These are phyloP conservation scores for Epichloe elymi DNA, from an alignment of 2,329 filamentous ascomycete genomes.

Conservation along the genomic window DNA sequence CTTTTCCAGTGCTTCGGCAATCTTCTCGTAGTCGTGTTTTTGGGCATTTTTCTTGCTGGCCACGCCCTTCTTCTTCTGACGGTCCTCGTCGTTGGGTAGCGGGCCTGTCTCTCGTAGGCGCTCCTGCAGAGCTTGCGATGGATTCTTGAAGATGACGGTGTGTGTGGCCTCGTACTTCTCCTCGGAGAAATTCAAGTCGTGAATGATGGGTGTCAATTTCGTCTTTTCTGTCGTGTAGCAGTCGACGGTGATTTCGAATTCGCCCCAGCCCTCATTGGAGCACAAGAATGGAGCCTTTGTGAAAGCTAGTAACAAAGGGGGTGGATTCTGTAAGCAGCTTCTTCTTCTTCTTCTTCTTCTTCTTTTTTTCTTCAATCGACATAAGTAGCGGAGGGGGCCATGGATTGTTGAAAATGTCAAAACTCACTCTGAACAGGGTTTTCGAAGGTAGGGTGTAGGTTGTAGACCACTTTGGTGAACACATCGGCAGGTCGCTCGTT, in stretches of 20 bases:
- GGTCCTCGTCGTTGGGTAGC: slow-evolving; percentile 61
- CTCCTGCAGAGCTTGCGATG: slow-evolving; percentile 71
- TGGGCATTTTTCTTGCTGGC: slow-evolving; percentile 67
- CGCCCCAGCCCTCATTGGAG: slow-evolving; percentile 92
- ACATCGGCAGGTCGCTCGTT: slow-evolving; percentile 70
- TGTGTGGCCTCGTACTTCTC: slow-evolving; percentile 75
- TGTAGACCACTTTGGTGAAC: slow-evolving; percentile 88
- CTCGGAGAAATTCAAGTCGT: slow-evolving; percentile 85
- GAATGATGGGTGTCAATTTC: slow-evolving; percentile 58
- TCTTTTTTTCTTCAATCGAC: background rate
- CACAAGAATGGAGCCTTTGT: slow-evolving; percentile 79
- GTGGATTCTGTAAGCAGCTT: background rate
- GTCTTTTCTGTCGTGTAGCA: slow-evolving; percentile 77
- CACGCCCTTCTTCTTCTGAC: slow-evolving; percentile 46
- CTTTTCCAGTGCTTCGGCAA: slow-evolving; percentile 81
- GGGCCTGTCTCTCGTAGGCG: slow-evolving; percentile 73
- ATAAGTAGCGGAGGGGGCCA: background rate
- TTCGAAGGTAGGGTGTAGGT: slow-evolving; percentile 86
- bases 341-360: background rate
- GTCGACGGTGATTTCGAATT: slow-evolving; percentile 89
- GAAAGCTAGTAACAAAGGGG: slow-evolving; percentile 42
- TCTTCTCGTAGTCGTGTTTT: slow-evolving; percentile 79
- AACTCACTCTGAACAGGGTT: slow-evolving; percentile 71
- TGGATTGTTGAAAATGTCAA: background rate
- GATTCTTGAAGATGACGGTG: slow-evolving; percentile 78